phyloP scores from a whole-genome alignment of 1,284 basidiomycete genomes.

The Dichomitus squalens region DNA sequence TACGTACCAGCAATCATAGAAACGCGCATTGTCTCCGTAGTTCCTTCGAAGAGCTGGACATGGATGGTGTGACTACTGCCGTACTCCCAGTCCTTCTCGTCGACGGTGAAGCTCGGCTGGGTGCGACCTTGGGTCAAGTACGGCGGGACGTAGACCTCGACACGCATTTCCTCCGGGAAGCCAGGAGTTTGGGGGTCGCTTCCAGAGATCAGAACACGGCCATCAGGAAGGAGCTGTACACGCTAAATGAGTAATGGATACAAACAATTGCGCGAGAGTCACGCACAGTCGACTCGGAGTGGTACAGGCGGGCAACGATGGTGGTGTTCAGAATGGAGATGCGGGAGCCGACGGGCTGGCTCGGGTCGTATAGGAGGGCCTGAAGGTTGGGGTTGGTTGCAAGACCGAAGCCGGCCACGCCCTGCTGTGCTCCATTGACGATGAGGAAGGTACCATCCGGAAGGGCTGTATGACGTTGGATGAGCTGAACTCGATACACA shows the following conservation, averaged over 20 bases:
- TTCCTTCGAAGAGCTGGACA: slow-evolving; percentile 61
- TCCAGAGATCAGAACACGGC: slow-evolving; percentile 72
- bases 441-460: slow-evolving; percentile 78
- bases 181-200: slow-evolving; percentile 63
- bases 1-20: slow-evolving; percentile 63
- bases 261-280: neutral
- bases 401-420: slow-evolving; percentile 74
- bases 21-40: slow-evolving; percentile 52
- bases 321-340: slow-evolving; percentile 70
- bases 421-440: slow-evolving; percentile 67
- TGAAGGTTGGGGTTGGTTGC: slow-evolving; percentile 63
- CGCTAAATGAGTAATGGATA: neutral
- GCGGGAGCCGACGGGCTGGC: slow-evolving; percentile 58
- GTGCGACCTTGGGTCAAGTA: slow-evolving; percentile 62
- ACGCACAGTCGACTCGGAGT: slow-evolving; percentile 61
- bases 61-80: slow-evolving; percentile 52
- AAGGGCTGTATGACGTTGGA: slow-evolving; percentile 38
- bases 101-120: slow-evolving; percentile 62
- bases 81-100: slow-evolving; percentile 63
- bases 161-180: slow-evolving; percentile 70
- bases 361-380: slow-evolving; percentile 72
- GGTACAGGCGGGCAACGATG: slow-evolving; percentile 81
- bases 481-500: neutral
- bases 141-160: slow-evolving; percentile 78
- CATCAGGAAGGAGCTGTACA: slow-evolving; percentile 58